Conservation (phyloP, 306 rosid genomes). For the Hippophae rhamnoides region DNA sequence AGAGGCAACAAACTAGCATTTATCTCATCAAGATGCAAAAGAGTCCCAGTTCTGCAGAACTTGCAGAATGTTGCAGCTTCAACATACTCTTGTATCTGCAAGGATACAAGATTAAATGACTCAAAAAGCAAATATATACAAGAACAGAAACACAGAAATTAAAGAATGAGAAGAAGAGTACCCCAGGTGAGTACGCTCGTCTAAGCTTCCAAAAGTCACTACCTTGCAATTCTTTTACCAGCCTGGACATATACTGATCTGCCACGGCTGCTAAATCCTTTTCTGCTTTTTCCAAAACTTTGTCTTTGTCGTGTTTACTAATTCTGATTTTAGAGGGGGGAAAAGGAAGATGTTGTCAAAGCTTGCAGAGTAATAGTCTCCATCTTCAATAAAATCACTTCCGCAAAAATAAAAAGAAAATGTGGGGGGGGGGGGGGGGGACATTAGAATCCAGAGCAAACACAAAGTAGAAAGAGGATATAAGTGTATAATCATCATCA, state of each 20-base stretch:
- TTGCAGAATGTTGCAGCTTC: conserved; percentile 90
- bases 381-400: neutral
- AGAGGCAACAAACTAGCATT: conserved; percentile 59
- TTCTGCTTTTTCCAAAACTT: conserved; percentile 80
- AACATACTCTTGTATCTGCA: conserved; percentile 88
- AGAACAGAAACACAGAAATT: neutral
- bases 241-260: conserved; percentile 43
- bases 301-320: conserved; percentile 67
- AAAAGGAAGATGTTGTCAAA: neutral
- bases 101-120: conserved; percentile 16
- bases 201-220: conserved; percentile 97
- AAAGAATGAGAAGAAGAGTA: conserved; percentile 25
- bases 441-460: conserved; percentile 1
- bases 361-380: neutral
- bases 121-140: conserved; percentile 12
- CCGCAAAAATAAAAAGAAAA: neutral
- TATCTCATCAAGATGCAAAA: conserved; percentile 79
- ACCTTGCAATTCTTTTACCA: conserved; percentile 74
- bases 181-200: conserved; percentile 98
- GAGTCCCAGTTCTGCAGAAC: conserved; percentile 80
- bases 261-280: conserved; percentile 74
- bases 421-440: neutral
- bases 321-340: conserved; percentile 38
- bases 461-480: neutral
- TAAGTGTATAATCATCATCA: too few species aligned